Conservation (phyloP, 768 basidiomycete genomes). For the Russula ochroleuca region DNA sequence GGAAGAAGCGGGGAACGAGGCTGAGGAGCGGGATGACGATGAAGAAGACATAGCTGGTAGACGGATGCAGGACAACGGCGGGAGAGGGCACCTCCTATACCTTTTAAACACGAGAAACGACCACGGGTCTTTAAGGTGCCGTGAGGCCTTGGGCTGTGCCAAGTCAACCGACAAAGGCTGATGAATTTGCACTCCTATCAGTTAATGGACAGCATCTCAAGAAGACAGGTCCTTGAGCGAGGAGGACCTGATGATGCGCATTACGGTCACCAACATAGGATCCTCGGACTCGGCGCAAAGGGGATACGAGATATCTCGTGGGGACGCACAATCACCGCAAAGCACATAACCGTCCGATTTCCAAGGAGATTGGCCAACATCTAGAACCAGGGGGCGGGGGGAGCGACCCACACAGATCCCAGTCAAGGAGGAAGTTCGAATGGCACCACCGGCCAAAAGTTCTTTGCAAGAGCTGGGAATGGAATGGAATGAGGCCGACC, state of each 20-base stretch:
- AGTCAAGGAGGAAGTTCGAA: slow-evolving; percentile 12
- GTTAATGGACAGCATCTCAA: slow-evolving; percentile 2
- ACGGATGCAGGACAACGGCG: background rate
- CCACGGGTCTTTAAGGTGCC: slow-evolving; percentile 14
- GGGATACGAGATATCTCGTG: background rate
- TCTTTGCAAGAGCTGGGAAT: slow-evolving; percentile 7
- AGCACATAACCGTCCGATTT: slow-evolving; percentile 21
- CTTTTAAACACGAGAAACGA: background rate
- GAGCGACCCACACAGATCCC: background rate
- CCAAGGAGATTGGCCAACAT: slow-evolving; percentile 17
- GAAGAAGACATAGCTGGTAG: slow-evolving; percentile 9
- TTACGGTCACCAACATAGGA: slow-evolving; percentile 13
- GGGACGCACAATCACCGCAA: slow-evolving; percentile 20
- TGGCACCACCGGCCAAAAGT: background rate
- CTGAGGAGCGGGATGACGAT: background rate
- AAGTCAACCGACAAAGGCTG: background rate
- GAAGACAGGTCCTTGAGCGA: slow-evolving; percentile 1
- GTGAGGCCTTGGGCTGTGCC: background rate
- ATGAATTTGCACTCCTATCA: slow-evolving; percentile 5
- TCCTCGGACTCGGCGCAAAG: slow-evolving; percentile 17
- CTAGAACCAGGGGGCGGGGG: slow-evolving; percentile 5
- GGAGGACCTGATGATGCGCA: background rate
- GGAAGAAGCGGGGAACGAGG: background rate
- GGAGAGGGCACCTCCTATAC: slow-evolving; percentile 4
- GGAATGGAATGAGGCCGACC: background rate